Evolutionary conservation across 2,329 filamentous ascomycete genomes (phyloP).

Genomic region (Ophiostoma himal-ulmi): DNA sequence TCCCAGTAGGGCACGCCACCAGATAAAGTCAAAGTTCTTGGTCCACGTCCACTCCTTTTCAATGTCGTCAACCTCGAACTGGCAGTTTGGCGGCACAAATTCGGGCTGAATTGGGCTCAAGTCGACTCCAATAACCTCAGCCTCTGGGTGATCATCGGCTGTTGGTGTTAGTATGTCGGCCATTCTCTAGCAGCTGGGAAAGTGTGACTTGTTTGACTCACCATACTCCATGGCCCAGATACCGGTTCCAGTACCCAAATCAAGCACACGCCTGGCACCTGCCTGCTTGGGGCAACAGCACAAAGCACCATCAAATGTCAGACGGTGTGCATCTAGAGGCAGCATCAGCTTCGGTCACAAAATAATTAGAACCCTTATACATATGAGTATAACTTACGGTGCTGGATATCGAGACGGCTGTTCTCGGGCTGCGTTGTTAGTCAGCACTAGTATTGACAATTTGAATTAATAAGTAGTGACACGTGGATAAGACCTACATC

Average conservation of each 20-base stretch:
- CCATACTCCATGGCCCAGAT: conserved; percentile 28
- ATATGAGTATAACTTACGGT: conserved; percentile 16
- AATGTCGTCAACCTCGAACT: conserved; percentile 26
- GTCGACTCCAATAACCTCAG: conserved; percentile 27
- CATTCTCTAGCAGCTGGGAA: not conserved
- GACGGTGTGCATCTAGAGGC: conserved; percentile 20
- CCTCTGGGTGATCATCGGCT: conserved; percentile 27
- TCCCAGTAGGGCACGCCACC: conserved; percentile 26
- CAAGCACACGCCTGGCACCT: conserved; percentile 25
- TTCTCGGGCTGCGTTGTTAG: conserved; percentile 18
- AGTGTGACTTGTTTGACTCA: conserved; percentile 5
- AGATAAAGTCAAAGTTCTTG: conserved; percentile 28
- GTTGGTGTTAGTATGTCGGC: not conserved
- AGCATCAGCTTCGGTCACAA: not conserved
- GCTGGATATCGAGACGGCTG: conserved; percentile 24
- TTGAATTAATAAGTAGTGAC: not conserved
- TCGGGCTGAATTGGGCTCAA: conserved; percentile 28
- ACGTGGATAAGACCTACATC: conserved; percentile 17
- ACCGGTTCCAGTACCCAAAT: conserved; percentile 27
- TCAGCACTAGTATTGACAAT: not conserved
- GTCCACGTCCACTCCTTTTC: conserved; percentile 29
- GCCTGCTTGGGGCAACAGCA: conserved; percentile 25
- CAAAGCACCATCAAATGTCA: conserved; percentile 22
- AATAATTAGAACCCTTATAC: not conserved
- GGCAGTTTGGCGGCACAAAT: conserved; percentile 24